Base-by-base conservation (phyloP, 306 rosid genomes). In the Cicer arietinum region DNA sequence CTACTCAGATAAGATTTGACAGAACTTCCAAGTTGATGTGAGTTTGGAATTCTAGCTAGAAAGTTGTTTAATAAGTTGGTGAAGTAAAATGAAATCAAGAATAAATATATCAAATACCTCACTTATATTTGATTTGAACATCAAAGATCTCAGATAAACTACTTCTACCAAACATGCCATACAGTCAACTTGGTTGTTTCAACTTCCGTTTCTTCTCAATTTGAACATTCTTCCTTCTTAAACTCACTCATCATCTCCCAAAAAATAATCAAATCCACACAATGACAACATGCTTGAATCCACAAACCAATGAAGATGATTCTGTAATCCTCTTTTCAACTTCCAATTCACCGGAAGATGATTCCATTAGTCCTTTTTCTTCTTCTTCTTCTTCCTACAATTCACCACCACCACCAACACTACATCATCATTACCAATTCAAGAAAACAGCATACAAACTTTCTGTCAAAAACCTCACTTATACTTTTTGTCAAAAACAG, bases 271-370 rank as follows among this genome's bases (percentile, higher is more conserved):
- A 63, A 71, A 73, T 17, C n/a, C 65, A 40, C 30, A 70, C 65
- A 52, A 86, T 84, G 91, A 77, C 86, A 16, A 1, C 77, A 6
- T 87, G 87, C 83, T 79, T 86, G 81, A 76, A 75, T 13, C 82
- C 86, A 45, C 54, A 66, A 18, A 66, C 6, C 86, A 69, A 12
- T 60, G 97, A 83, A 63, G 93, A 90, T 66, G 94, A 90, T 46
- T 85, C 94, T 2, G 79, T 42, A 17, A 77, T 85, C 10, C 84
- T 85, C 80, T 87, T 87, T 71, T 92, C 96, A 53, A 69, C 78
- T 74, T 85, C 95, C 44, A 81, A 85, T 74, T 93, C 96, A 53
- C 84, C 91, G 37, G 89, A 85, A 75, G 88, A 88, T 6, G 88
- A 88, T 6, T 83, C 98, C 45, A 81, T 76, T 1, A 87, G 81